Conservation (phyloP, 1,284 basidiomycete genomes). For the Austroboletus novae-zelandiae region DNA sequence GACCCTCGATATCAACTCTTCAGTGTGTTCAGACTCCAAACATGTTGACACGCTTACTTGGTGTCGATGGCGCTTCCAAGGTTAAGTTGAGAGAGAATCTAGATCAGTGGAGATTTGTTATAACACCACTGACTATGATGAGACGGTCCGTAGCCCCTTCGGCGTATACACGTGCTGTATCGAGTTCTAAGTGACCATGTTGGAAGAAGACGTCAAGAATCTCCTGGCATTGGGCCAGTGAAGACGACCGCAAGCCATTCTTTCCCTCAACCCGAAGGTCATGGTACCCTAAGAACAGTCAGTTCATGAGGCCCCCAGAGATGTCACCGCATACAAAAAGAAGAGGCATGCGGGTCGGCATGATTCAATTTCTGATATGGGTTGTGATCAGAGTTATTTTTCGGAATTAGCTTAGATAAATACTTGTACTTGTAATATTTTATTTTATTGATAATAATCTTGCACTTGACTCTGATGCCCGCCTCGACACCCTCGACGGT, state of each 20-base stretch:
- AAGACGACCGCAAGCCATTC: conserved; percentile 41
- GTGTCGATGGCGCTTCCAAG: conserved; percentile 48
- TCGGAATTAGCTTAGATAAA: too few relatives aligned
- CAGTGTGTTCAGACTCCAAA: too few relatives aligned
- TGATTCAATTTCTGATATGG: background rate
- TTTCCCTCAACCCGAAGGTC: conserved; percentile 47
- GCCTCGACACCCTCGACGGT: conserved; percentile 44
- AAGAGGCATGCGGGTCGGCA: conserved; percentile 37
- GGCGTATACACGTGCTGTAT: conserved; percentile 49
- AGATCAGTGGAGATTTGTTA: background rate
- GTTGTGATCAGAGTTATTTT: too few relatives aligned
- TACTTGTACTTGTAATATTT: too few relatives aligned
- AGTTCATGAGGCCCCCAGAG: background rate
- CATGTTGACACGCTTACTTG: conserved; percentile 35
- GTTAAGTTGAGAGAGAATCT: conserved; percentile 45
- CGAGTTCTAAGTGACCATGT: conserved; percentile 45
- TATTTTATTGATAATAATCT: too few relatives aligned
- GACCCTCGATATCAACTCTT: conserved; percentile 20
- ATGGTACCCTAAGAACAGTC: conserved; percentile 44
- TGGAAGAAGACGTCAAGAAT: conserved; percentile 46
- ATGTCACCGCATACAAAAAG: conserved; percentile 32
- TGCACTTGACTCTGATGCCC: background rate
- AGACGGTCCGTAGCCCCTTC: conserved; percentile 46
- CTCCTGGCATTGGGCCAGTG: conserved; percentile 40
- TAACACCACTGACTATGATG: background rate